Base-by-base conservation (phyloP, 2,329 filamentous ascomycete species). In the Aspergillus costaricaensis region DNA sequence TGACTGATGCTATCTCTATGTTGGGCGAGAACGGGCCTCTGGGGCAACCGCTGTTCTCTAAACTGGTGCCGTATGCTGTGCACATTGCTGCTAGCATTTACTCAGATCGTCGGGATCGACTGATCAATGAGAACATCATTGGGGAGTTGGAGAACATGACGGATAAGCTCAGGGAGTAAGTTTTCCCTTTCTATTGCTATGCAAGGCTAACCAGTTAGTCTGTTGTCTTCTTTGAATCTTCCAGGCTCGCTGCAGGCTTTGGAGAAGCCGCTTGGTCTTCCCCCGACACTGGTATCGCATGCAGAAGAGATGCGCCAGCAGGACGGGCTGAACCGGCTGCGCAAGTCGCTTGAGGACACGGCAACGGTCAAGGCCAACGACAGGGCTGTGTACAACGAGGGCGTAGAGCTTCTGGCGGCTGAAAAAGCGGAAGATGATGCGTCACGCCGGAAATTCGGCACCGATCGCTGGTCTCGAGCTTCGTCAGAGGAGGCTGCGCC, bases 81-180 rank as follows among this genome's bases (percentile, higher is more conserved):
- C 95, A 99, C 71, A 86, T 98, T 52, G 95, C 95, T 7, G 91
- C 93, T 1, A 96, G 92, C 51, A 96, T 98, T 36, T 99, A 99
- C 72, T 92, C 92, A 58, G 93, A 98, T 72, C 86, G 93, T 14
- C 85, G 93, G 59, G 93, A 99, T 74, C 86, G 92, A n/a, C 81
- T 96, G 60, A 89, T 99, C 47, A 96, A 95, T 72, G 90, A 91
- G 66, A 91, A 86, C 54, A 91, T 98, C 32, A 90, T 97, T 52
- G 88, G 90, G 25, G 90, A 96, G 70, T 80, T 98, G 4, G 93
- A 98, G 68, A 83, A 82, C 0, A 83, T 98, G 67, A 96, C 91
- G 0, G 87, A 89, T 61, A 87, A 88, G 64, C 83, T 98, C 0
- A 90, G 96, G 70, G 88, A 91, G 67, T 81, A 73, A 80, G 77